phyloP scores from a whole-genome alignment of 1,139 yeast genomes.

The Candida tunisiensis region DNA sequence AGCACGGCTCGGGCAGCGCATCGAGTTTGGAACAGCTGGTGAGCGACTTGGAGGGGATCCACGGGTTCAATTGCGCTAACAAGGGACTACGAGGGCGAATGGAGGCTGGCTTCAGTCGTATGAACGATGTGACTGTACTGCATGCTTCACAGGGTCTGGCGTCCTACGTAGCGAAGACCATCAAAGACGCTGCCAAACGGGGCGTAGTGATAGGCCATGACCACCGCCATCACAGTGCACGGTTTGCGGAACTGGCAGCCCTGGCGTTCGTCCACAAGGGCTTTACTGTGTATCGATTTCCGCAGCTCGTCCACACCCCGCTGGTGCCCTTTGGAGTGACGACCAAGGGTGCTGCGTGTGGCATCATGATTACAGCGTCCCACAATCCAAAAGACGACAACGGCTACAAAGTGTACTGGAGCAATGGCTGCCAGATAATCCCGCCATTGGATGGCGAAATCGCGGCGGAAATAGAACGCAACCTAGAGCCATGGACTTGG shows the following conservation, averaged over 20 bases:
- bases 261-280: conserved; percentile 56
- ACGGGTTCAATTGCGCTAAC: no score
- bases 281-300: conserved; percentile 48
- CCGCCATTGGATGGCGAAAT: conserved; percentile 78
- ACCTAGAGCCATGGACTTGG: conserved; percentile 42
- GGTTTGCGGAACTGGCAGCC: conserved; percentile 69
- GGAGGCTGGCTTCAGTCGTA: conserved; percentile 81
- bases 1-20: conserved; percentile 28
- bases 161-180: conserved; percentile 29
- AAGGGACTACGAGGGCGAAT: conserved; percentile 55
- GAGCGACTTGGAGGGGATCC: no score
- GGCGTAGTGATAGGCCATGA: conserved; percentile 79
- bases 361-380: conserved; percentile 93
- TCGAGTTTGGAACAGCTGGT: conserved; percentile 91
- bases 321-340: conserved; percentile 81
- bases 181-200: conserved; percentile 17
- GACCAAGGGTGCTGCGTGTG: conserved; percentile 45
- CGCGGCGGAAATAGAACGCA: conserved; percentile 42
- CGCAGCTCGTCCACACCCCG: conserved; percentile 73
- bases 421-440: conserved; percentile 88
- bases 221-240: conserved; percentile 64
- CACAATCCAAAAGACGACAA: conserved; percentile 91
- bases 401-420: conserved; percentile 90
- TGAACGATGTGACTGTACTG: conserved; percentile 79
- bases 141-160: conserved; percentile 93